Base-by-base conservation (phyloP, 345 rosid genomes). In the Excoecaria cochinchinensis region DNA sequence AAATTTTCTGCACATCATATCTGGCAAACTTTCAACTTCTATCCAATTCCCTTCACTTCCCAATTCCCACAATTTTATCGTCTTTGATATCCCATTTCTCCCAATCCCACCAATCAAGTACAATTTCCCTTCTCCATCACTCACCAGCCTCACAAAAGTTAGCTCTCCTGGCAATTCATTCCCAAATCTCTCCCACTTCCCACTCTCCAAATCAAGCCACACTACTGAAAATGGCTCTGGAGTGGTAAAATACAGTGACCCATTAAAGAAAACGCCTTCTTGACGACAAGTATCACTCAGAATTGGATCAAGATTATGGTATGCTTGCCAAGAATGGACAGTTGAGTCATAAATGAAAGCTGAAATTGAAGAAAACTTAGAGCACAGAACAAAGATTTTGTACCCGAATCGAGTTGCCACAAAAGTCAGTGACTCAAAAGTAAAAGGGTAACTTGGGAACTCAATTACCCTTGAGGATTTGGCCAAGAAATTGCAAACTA, bases 101-200 rank as follows among this genome's bases (percentile, higher is more conserved):
- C 97, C 99, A 10, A 87, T 70, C 10, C 99, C 97, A 17, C 97
- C 97, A 13, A 95, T 86, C 92, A 95, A 61, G 76, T 88, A 95
- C 81, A 91, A 73, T 63, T 85, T 85, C 77, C 74, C 72, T 38
- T 78, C 89, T 4, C 77, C 85, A 66, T 88, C 87, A 61, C 81
- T 86, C 5, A 86, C 94, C 79, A 95, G 69, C 57, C 97, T 92
- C n/a, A 74, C 82, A 67, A 95, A 95, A 3, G 91, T 85, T 14
- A 92, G 78, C 62, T 85, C 85, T 53, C 71, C 67, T 0, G 92
- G 90, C 40, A 90, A 82, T n/a, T 78, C 85, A 36, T 57, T 22
- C 75, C 67, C 59, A 6, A 76, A 53, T 46, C 78, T 82, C 8
- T 78, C 85, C 88, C 91, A 86, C 55, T 40, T 77, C 2, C 95